These are phyloP conservation scores for Aphanocladium album DNA, from an alignment of 2,329 filamentous ascomycete species.

Conservation along the genomic window DNA sequence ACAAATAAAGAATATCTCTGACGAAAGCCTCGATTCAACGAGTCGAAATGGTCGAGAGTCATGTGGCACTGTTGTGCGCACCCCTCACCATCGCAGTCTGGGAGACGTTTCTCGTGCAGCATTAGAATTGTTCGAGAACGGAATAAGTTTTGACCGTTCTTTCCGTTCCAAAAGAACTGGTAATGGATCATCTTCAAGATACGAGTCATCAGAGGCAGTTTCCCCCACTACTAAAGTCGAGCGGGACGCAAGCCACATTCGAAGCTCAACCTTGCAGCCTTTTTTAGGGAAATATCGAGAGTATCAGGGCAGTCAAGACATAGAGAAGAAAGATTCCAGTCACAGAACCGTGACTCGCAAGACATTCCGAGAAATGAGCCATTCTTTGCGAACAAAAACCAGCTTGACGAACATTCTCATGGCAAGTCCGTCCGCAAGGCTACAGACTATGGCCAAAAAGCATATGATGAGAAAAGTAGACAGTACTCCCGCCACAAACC, in stretches of 20 bases:
- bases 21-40: background rate
- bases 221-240: slow-evolving; percentile 6
- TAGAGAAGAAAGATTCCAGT: background rate
- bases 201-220: background rate
- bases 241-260: background rate
- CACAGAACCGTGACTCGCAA: background rate
- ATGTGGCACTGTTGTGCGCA: slow-evolving; percentile 34
- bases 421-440: background rate
- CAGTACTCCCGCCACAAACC: background rate
- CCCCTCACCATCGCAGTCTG: slow-evolving; percentile 23
- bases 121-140: slow-evolving; percentile 28
- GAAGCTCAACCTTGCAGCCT: slow-evolving; percentile 9
- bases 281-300: slow-evolving; percentile 17
- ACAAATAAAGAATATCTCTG: background rate
- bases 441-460: background rate
- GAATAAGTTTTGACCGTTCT: slow-evolving; percentile 24
- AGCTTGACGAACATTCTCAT: background rate
- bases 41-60: slow-evolving; percentile 21
- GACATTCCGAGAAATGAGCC: slow-evolving; percentile 33
- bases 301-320: background rate
- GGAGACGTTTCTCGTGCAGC: slow-evolving; percentile 21
- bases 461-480: background rate
- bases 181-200: background rate
- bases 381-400: background rate
- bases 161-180: slow-evolving; percentile 5